Evolutionary conservation across 2,329 filamentous ascomycete species (phyloP), one percentile per base, ranked within the genome.

Genomic region (Talaromyces albobiverticillius): DNA sequence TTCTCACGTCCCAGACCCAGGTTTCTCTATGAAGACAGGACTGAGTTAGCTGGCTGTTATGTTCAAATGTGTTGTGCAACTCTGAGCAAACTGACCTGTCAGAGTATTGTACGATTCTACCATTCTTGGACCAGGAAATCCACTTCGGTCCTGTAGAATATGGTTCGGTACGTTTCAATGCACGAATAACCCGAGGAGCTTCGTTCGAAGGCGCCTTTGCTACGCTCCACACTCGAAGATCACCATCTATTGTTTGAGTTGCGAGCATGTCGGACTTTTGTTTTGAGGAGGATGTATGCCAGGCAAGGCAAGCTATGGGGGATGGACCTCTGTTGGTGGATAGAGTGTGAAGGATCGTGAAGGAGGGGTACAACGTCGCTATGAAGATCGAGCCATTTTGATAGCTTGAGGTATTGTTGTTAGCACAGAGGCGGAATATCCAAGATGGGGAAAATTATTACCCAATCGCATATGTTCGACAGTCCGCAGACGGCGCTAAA

Each of bases 91-190:
- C 89, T 76, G 79, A 96, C 92, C 87, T 85, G 72, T 96, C 90
- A 4, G 89, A 88, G 71, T 86, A 92, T 72, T 99, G 94, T 59
- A 99, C 85, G 60, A 99, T 91, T 61, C 92, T 88, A 36, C 94
- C 94, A 75, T 96, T 97, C 75, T 96, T 97, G 0, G 94, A 97
- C 94, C 94, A 99, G 18, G 86, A 88, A 79, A 96, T 92, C 94
- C 94, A 99, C 68, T 95, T 96, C 34, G 89, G 87, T 1, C 90
- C 90, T 2, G 84, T 75, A 31, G 84, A 76, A 61, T 82, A 85
- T 60, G 55, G 46, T 57, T 96, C 91, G 7, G 85, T 85, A 63
- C 89, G 82, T 69, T 90, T 93, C 46, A 99, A 76, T 25, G 95
- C 86, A 58, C 94, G 82, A 56, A 97, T 95, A 7, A 96, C 88